phyloP scores from a whole-genome alignment of 2,329 filamentous ascomycete species.

The Pyrenophora graminea region DNA sequence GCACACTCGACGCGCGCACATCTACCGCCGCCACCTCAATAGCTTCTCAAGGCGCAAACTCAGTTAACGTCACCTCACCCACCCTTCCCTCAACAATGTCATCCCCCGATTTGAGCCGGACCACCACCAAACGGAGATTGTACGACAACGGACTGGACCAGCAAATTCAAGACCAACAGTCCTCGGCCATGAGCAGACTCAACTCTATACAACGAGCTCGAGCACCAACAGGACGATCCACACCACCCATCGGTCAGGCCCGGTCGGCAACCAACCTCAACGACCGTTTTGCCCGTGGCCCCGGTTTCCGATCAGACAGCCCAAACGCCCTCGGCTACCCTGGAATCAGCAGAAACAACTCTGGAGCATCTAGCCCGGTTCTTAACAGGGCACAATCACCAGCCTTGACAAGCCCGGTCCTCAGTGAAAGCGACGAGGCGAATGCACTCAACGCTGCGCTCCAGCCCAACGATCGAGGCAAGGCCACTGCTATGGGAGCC shows the following conservation, averaged over 20 bases:
- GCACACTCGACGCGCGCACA: constrained; percentile 66
- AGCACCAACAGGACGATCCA: constrained; percentile 56
- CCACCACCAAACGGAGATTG: constrained; percentile 72
- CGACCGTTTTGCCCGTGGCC: constrained; percentile 49
- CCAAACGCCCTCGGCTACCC: constrained; percentile 50
- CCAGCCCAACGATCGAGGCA: constrained; percentile 76
- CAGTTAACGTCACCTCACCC: constrained; percentile 42
- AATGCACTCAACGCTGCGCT: constrained; percentile 64
- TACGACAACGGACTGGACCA: constrained; percentile 84
- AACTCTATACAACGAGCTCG: constrained; percentile 73
- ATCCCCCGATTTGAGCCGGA: constrained; percentile 60
- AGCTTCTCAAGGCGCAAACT: constrained; percentile 66
- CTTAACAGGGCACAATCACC: constrained; percentile 52
- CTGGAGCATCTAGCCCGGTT: constrained; percentile 47
- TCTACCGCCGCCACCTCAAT: constrained; percentile 90
- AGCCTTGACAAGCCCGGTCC: constrained; percentile 66
- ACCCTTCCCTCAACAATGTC: constrained; percentile 31
- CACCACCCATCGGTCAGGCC: constrained; percentile 49
- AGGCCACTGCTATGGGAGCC: constrained; percentile 74
- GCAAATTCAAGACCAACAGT: constrained; percentile 79
- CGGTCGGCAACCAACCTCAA: constrained; percentile 55
- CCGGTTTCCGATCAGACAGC: constrained; percentile 51
- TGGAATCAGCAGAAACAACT: constrained; percentile 40
- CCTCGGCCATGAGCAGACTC: constrained; percentile 74
- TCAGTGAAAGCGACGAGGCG: constrained; percentile 73